These are phyloP conservation scores for Boletus reticulatus DNA, from an alignment of 768 basidiomycete genomes.

Conservation along the genomic window DNA sequence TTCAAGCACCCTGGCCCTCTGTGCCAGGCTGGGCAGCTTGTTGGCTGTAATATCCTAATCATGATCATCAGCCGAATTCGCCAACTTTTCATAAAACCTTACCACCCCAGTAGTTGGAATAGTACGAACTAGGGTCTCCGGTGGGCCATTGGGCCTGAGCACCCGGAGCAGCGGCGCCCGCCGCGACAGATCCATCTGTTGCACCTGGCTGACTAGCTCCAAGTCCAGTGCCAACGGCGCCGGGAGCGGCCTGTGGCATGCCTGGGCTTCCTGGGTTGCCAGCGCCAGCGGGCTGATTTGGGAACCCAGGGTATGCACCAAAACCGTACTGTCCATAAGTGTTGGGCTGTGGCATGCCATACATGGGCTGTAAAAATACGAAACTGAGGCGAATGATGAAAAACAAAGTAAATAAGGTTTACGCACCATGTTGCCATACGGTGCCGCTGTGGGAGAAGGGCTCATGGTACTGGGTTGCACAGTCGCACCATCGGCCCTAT, in stretches of 20 bases:
- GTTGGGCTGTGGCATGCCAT: slow-evolving; percentile 83
- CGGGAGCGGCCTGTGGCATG: slow-evolving; percentile 56
- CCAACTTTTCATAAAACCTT: slow-evolving; percentile 20
- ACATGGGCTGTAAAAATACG: slow-evolving; percentile 63
- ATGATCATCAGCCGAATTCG: slow-evolving; percentile 14
- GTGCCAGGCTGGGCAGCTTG: slow-evolving; percentile 61
- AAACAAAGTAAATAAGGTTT: neutral
- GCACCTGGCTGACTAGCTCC: slow-evolving; percentile 56
- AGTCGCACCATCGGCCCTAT: slow-evolving; percentile 72
- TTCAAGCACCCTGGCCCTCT: slow-evolving; percentile 45
- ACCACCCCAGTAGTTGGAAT: slow-evolving; percentile 87
- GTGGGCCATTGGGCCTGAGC: slow-evolving; percentile 77
- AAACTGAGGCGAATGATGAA: neutral
- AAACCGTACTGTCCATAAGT: slow-evolving; percentile 77
- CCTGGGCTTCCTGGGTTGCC: slow-evolving; percentile 42
- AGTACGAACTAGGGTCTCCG: slow-evolving; percentile 72
- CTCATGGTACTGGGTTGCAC: slow-evolving; percentile 53
- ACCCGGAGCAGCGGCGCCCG: slow-evolving; percentile 48
- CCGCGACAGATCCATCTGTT: slow-evolving; percentile 50
- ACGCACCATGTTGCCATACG: slow-evolving; percentile 77
- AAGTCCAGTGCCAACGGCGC: slow-evolving; percentile 53
- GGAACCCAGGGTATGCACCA: slow-evolving; percentile 70
- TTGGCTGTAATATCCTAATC: slow-evolving; percentile 77
- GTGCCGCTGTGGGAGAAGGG: slow-evolving; percentile 57
- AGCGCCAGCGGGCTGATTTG: slow-evolving; percentile 53